phyloP scores from a whole-genome alignment of 192 early-diverging fungal genomes.

The Coemansia sp. region DNA sequence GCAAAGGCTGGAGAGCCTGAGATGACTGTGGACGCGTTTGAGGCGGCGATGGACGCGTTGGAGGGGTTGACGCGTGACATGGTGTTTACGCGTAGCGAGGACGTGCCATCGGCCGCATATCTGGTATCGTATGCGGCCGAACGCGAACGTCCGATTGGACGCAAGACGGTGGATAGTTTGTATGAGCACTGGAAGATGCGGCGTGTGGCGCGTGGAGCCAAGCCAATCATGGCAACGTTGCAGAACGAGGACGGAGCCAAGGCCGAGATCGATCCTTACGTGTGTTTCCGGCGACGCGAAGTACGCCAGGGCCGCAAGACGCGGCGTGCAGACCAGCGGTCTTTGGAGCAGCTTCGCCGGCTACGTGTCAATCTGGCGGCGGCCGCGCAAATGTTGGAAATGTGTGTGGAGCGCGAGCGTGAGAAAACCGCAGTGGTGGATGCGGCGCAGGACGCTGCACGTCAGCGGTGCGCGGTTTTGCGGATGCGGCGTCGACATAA shows the following conservation, averaged over 20 bases:
- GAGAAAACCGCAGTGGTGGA: conserved; percentile 70
- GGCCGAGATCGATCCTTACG: conserved; percentile 86
- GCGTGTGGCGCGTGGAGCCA: conserved; percentile 20
- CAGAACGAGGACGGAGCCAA: conserved; percentile 66
- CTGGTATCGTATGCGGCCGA: conserved; percentile 42
- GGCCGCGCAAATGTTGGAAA: conserved; percentile 75
- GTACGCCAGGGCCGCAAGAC: conserved; percentile 85
- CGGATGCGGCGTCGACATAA: conserved; percentile 41
- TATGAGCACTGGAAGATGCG: conserved; percentile 47
- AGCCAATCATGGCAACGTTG: conserved; percentile 31
- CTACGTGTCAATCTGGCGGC: conserved; percentile 77
- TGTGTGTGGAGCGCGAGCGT: conserved; percentile 77
- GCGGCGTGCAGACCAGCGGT: conserved; percentile 78
- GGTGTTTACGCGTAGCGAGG: conserved; percentile 42
- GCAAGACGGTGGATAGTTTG: conserved; percentile 9
- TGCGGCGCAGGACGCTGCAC: conserved; percentile 60
- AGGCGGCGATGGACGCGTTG: conserved; percentile 73
- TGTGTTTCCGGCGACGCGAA: conserved; percentile 96
- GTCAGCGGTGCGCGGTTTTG: conserved; percentile 28
- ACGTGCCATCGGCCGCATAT: conserved; percentile 41
- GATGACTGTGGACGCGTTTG: conserved; percentile 74
- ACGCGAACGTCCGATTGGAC: conserved; percentile 28
- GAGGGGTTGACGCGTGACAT: conserved; percentile 72
- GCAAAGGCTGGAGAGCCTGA: conserved; percentile 31
- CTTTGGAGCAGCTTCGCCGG: conserved; percentile 81